phyloP scores from a whole-genome alignment of 2,329 filamentous ascomycete genomes.

The Apiospora malaysiana region DNA sequence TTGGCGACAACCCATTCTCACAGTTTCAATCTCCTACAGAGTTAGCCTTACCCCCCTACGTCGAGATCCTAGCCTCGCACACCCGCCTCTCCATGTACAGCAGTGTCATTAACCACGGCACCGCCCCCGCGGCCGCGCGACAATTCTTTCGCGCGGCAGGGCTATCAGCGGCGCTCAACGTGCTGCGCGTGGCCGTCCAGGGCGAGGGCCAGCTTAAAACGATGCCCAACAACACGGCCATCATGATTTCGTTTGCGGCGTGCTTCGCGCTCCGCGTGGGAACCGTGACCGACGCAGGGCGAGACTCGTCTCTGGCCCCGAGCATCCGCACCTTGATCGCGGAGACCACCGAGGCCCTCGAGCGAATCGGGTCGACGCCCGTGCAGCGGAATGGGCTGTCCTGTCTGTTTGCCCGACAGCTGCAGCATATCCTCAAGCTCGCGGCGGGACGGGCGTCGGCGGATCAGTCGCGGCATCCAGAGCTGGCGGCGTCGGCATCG shows the following conservation, averaged over 20 bases:
- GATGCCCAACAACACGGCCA: slow-evolving; percentile 80
- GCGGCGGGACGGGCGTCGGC: slow-evolving; percentile 36
- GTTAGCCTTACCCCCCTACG: slow-evolving; percentile 69
- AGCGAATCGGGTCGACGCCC: slow-evolving; percentile 70
- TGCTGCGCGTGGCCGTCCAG: slow-evolving; percentile 75
- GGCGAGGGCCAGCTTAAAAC: slow-evolving; percentile 72
- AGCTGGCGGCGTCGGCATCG: not conserved
- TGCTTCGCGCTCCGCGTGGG: slow-evolving; percentile 72
- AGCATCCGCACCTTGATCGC: slow-evolving; percentile 70
- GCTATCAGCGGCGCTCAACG: slow-evolving; percentile 74
- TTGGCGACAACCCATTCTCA: not conserved
- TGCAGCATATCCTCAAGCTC: slow-evolving; percentile 54
- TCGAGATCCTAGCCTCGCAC: slow-evolving; percentile 76
- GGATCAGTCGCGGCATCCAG: not conserved
- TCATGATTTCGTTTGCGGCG: slow-evolving; percentile 79
- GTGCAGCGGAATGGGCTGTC: slow-evolving; percentile 72
- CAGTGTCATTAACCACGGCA: slow-evolving; percentile 76
- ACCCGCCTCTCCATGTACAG: slow-evolving; percentile 77
- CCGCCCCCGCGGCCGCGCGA: slow-evolving; percentile 71
- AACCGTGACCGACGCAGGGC: slow-evolving; percentile 60
- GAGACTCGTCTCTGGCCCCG: slow-evolving; percentile 60
- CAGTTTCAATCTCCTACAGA: slow-evolving; percentile 40
- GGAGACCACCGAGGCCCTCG: slow-evolving; percentile 71
- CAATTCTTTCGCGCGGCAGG: slow-evolving; percentile 76
- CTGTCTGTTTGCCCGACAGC: slow-evolving; percentile 61